Conservation (phyloP, 2,329 filamentous ascomycete species). For the Fusarium dimerum region DNA sequence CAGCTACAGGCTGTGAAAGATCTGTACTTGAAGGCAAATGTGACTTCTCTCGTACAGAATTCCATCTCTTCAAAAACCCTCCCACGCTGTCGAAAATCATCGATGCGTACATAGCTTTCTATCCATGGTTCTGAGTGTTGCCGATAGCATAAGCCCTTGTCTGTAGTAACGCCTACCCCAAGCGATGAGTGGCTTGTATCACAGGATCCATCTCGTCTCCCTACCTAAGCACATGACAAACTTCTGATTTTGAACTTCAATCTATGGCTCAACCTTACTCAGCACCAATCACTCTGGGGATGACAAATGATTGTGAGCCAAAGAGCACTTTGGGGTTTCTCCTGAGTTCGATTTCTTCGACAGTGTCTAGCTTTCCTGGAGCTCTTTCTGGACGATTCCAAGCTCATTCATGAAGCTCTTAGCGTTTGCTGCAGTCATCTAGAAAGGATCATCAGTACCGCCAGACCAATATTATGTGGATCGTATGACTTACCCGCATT, state of each 20-base stretch:
- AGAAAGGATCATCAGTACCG: background rate
- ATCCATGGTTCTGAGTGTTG: conserved; percentile 17
- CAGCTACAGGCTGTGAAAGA: background rate
- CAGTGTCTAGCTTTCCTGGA: conserved; percentile 40
- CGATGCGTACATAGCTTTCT: conserved; percentile 25
- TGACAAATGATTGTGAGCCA: background rate
- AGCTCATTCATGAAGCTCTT: conserved; percentile 54
- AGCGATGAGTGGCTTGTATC: conserved; percentile 18
- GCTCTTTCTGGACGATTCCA: conserved; percentile 51
- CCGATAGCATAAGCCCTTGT: conserved; percentile 7
- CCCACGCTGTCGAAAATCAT: conserved; percentile 10
- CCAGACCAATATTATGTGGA: background rate
- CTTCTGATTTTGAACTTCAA: background rate
- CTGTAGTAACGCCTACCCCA: conserved; percentile 21
- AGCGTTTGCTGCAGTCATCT: conserved; percentile 57
- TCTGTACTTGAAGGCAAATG: background rate
- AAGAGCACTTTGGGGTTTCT: conserved; percentile 4
- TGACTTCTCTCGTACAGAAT: background rate
- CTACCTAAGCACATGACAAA: background rate
- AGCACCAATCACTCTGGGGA: background rate
- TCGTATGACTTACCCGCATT: conserved; percentile 52
- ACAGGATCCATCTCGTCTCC: background rate
- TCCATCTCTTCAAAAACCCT: conserved; percentile 7
- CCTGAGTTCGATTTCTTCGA: conserved; percentile 5
- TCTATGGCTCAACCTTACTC: background rate